A percentile compares a stretch with the other conserved stretches of the same genome.
These are phyloP conservation scores for Suillus fuscotomentosus DNA, from an alignment of 768 basidiomycete species.

Conservation along the genomic window DNA sequence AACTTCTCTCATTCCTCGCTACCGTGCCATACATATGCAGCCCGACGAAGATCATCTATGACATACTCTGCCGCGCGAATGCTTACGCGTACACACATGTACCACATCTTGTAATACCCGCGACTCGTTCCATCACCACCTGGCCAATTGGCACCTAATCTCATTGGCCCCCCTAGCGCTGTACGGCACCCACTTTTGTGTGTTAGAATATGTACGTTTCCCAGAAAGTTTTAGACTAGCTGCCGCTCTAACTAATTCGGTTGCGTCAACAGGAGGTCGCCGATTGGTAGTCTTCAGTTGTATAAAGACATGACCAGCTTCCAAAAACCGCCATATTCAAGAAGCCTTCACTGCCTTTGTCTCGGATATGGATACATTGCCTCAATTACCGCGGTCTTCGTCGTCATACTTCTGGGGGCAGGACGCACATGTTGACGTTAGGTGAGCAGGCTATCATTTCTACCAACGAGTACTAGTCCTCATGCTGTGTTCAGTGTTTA, in stretches of 20 bases:
- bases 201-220: neutral
- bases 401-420: neutral
- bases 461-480: neutral
- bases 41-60: neutral
- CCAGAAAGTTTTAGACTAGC: neutral
- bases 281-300: neutral
- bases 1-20: neutral
- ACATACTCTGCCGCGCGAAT: neutral
- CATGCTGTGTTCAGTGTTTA: neutral
- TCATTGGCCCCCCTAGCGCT: neutral
- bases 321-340: conserved; percentile 1
- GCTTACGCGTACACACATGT: neutral
- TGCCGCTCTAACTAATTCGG: neutral
- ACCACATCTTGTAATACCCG: neutral
- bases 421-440: neutral
- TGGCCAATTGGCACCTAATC: neutral
- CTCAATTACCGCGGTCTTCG: neutral
- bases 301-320: neutral
- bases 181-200: neutral
- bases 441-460: neutral
- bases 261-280: neutral
- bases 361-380: conserved; percentile 4
- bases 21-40: neutral
- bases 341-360: neutral
- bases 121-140: neutral